Evolutionary conservation across 179 eudicot genomes (phyloP).

Genomic region (Silene coronaria): DNA sequence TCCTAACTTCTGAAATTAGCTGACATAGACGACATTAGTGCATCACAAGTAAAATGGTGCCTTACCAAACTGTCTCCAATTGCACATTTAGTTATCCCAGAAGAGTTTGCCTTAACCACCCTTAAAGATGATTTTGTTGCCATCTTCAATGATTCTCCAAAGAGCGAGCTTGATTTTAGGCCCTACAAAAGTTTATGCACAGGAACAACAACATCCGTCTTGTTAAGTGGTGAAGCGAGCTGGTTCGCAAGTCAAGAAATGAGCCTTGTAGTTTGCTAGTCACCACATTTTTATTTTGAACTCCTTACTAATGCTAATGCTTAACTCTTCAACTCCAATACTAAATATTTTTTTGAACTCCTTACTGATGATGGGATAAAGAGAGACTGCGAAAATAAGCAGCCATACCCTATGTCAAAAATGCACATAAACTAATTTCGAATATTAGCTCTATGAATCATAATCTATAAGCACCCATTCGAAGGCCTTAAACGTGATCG

Average conservation of each 20-base stretch:
- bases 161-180: constrained; percentile 73
- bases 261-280: background rate
- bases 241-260: background rate
- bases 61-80: constrained; percentile 97
- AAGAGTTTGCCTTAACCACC: constrained; percentile 42
- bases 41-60: background rate
- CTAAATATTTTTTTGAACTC: too few species aligned
- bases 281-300: background rate
- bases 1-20: background rate
- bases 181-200: constrained; percentile 37
- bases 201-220: background rate
- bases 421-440: too few species aligned
- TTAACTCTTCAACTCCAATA: too few species aligned
- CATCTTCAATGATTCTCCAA: constrained; percentile 63
- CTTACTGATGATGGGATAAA: too few species aligned
- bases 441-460: too few species aligned
- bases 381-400: too few species aligned
- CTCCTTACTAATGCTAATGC: too few species aligned
- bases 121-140: constrained; percentile 53
- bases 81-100: constrained; percentile 59
- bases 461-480: too few species aligned
- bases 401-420: too few species aligned
- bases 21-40: too few species aligned
- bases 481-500: too few species aligned
- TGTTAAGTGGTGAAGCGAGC: background rate